phyloP scores from a whole-genome alignment of 192 early-diverging fungal genomes.

The Linnemannia schmuckeri region DNA sequence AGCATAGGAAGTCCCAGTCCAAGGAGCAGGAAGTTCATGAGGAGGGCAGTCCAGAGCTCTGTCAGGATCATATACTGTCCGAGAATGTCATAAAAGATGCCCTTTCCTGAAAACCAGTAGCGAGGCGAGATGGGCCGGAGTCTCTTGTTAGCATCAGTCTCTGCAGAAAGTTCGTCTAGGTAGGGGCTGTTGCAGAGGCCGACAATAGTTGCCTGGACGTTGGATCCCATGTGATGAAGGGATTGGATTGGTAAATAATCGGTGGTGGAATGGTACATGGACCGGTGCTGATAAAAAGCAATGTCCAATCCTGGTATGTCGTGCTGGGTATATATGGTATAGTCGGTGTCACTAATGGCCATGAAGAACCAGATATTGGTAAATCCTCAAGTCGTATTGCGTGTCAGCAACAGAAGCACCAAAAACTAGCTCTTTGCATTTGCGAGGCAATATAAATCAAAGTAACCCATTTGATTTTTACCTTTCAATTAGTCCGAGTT shows the following conservation, averaged over 20 bases:
- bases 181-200: slow-evolving; percentile 45
- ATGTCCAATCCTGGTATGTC: slow-evolving; percentile 76
- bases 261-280: slow-evolving; percentile 72
- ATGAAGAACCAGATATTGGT: neutral
- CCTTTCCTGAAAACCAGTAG: slow-evolving; percentile 32
- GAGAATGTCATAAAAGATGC: slow-evolving; percentile 44
- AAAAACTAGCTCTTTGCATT: neutral
- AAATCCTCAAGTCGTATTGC: neutral
- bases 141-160: neutral
- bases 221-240: slow-evolving; percentile 75
- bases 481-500: slow-evolving; percentile 66
- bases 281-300: slow-evolving; percentile 72
- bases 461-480: neutral
- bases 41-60: slow-evolving; percentile 25
- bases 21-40: slow-evolving; percentile 21
- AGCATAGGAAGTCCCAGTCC: slow-evolving; percentile 43
- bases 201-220: slow-evolving; percentile 55
- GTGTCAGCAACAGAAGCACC: neutral
- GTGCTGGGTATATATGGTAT: slow-evolving; percentile 63
- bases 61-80: slow-evolving; percentile 30
- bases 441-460: neutral
- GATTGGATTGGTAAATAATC: slow-evolving; percentile 61
- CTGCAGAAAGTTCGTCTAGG: slow-evolving; percentile 7
- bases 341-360: slow-evolving; percentile 71
- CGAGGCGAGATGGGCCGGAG: slow-evolving; percentile 7